Conservation (phyloP, 139 green algal species). For the Tetradesmus obliquus region DNA sequence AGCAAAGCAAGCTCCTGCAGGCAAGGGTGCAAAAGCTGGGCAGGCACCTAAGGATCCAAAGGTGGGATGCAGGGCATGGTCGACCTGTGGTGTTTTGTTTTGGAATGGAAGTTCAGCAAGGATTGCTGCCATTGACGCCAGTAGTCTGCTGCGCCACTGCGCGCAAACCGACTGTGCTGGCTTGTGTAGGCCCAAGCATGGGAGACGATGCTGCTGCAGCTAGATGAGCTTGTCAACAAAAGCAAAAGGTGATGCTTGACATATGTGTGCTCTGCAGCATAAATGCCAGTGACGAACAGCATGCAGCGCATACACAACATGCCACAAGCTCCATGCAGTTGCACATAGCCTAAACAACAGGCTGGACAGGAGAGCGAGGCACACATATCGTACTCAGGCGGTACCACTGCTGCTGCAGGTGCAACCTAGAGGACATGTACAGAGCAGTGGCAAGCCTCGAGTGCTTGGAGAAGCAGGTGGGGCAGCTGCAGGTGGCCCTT, state of each 20-base stretch:
- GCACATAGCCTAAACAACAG: background rate
- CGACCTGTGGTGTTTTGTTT: background rate
- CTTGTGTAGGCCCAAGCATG: conserved; percentile 10
- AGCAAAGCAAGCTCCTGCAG: background rate
- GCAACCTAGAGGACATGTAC: conserved; percentile 36
- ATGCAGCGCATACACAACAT: background rate
- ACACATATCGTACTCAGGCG: background rate
- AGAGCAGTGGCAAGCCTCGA: conserved; percentile 5
- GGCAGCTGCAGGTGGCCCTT: background rate
- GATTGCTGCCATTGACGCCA: too few relatives aligned
- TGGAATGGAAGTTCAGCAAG: too few relatives aligned
- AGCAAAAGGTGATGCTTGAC: conserved; percentile 14
- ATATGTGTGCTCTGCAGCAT: background rate
- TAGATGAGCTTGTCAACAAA: conserved; percentile 42
- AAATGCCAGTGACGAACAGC: background rate
- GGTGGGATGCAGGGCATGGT: background rate
- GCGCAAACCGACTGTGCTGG: background rate
- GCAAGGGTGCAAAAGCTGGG: background rate
- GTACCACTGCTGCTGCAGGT: background rate
- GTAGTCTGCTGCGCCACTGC: too few relatives aligned
- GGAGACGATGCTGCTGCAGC: background rate
- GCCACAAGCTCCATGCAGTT: background rate
- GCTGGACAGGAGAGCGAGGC: background rate
- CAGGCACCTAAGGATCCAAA: conserved; percentile 19
- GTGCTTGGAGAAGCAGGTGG: conserved; percentile 24